Percentiles rank a stretch among this genome's conserved stretches.
phyloP scores from a whole-genome alignment of 1,284 basidiomycete genomes.

The Ceratobasidium sp. region DNA sequence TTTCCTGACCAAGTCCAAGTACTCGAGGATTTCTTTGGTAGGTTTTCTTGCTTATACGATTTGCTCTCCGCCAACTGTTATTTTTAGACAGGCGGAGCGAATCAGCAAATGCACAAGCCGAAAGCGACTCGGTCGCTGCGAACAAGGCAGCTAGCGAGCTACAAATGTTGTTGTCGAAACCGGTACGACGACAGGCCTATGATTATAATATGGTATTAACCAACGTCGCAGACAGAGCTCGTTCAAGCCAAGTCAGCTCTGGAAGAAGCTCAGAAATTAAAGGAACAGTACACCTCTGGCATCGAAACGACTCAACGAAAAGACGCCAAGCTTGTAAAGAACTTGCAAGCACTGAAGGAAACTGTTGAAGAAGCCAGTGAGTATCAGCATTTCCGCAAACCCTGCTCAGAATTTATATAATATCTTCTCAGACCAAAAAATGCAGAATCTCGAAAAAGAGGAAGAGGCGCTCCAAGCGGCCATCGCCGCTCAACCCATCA shows the following conservation, averaged over 20 bases:
- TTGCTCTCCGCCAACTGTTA: not conserved
- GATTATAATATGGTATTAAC: constrained; percentile 15
- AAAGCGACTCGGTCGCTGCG: constrained; percentile 23
- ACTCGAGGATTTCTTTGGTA: constrained; percentile 80
- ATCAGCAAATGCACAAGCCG: constrained; percentile 31
- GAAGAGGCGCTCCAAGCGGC: constrained; percentile 33
- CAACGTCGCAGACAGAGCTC: constrained; percentile 17
- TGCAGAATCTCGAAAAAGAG: constrained; percentile 42
- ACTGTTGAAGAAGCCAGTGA: constrained; percentile 36
- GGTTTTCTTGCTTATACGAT: constrained; percentile 47
- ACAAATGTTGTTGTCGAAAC: constrained; percentile 17
- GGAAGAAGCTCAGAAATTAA: constrained; percentile 20
- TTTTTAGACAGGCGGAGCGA: constrained; percentile 20
- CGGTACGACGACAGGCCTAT: constrained; percentile 14
- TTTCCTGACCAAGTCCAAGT: constrained; percentile 75
- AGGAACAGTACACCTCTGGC: constrained; percentile 34
- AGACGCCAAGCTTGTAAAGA: constrained; percentile 32
- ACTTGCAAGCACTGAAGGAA: constrained; percentile 30
- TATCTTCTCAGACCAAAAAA: constrained; percentile 35
- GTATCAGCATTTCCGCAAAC: not conserved
- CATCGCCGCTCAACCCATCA: constrained; percentile 46
- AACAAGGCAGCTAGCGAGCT: constrained; percentile 27
- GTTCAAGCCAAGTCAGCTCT: constrained; percentile 19
- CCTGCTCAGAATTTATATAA: not conserved
- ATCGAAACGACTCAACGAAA: constrained; percentile 45